These are phyloP conservation scores for Colletotrichum neosansevieriae DNA, from an alignment of 2,329 filamentous ascomycete genomes.

Conservation along the genomic window DNA sequence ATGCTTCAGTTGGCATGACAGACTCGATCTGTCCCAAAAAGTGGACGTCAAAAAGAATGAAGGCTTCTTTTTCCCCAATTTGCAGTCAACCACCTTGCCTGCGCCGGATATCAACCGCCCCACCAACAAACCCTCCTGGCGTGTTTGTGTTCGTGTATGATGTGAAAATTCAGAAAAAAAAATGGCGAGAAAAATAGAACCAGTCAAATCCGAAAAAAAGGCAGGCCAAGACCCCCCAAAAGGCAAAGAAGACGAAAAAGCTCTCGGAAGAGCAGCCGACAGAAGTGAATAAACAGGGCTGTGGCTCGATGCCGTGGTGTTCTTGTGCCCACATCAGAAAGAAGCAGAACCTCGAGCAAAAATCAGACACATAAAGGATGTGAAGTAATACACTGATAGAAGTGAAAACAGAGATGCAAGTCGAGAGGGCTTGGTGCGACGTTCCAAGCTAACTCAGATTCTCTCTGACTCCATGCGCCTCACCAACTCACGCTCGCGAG, in stretches of 20 bases:
- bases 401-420: conserved; percentile 19
- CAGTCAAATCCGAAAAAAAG: conserved; percentile 1
- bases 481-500: conserved; percentile 68
- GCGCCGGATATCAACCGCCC: conserved; percentile 28
- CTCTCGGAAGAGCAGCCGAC: conserved; percentile 5
- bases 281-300: conserved; percentile 34
- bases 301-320: conserved; percentile 28
- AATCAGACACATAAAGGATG: conserved; percentile 26
- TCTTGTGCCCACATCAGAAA: conserved; percentile 24
- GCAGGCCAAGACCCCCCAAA: neutral
- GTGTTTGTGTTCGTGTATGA: conserved; percentile 34
- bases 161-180: conserved; percentile 8
- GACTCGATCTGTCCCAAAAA: neutral
- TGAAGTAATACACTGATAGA: conserved; percentile 41
- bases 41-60: neutral
- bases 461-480: conserved; percentile 67
- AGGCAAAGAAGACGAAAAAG: conserved; percentile 8
- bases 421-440: neutral
- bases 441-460: conserved; percentile 43
- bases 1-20: neutral
- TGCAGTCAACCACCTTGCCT: conserved; percentile 15
- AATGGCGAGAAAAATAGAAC: neutral
- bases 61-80: neutral
- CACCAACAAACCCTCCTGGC: conserved; percentile 2
- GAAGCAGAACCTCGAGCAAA: conserved; percentile 22